Base-by-base conservation (phyloP, 2,329 filamentous ascomycete genomes). In the Penicillium digitatum region DNA sequence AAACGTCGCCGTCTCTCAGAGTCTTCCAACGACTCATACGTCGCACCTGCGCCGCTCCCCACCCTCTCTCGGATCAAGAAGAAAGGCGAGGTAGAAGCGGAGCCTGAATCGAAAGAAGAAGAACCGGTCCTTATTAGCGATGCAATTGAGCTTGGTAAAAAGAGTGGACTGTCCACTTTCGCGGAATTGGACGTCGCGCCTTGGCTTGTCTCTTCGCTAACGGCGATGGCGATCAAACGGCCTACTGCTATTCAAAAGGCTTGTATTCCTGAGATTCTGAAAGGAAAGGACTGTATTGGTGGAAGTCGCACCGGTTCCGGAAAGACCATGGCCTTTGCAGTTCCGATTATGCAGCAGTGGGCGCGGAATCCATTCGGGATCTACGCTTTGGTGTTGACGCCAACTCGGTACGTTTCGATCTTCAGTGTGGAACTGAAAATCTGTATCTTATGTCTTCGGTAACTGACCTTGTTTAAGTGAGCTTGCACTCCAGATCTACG, bases 261-360 rank as follows among this genome's bases (percentile, higher is more conserved):
- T 49, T 95, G 90, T 70, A 97, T 99, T 67, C 92, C 93, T 1
- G 88, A 94, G 70, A 96, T 97, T 56, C 73, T 99, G 32, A 87
- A 90, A 64, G 94, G 94, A 6, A 83, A 89, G 65, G 92, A 99
- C 75, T 96, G 91, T 70, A 96, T 99, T 65, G 94, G 94, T 69
- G 92, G 92, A 35, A 95, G 90, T 69, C 83, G 91, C 59, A 99
- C 94, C 0, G 94, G 94, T 79, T 96, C 93, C 12, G 94, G 94
- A 75, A 99, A 99, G 78, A 99, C 94, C 3, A 87, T 97, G 40
- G 92, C 94, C 1, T 99, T 99, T 73, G 89, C 93, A 1, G 90
- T 92, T 10, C 94, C 94, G 0, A 95, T 99, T 57, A 78, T 99
- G 60, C 93, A 97, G 71, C 88, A 87, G 73, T 97, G 92, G 91